phyloP scores from a whole-genome alignment of 305 asterid species.

The Fraxinus sp. region DNA sequence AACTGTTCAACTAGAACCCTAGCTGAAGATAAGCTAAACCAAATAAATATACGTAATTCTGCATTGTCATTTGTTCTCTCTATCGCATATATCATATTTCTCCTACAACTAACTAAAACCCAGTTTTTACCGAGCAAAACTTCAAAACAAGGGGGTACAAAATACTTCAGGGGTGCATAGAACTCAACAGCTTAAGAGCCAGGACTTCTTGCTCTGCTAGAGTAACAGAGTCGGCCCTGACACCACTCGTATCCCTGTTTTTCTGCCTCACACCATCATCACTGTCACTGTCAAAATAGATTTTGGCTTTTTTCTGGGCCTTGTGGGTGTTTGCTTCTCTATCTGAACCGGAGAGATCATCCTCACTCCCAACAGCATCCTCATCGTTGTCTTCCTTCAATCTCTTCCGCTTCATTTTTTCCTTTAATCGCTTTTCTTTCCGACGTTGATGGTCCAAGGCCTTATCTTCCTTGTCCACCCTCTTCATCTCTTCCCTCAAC shows the following conservation, averaged over 20 bases:
- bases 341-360: constrained; percentile 41
- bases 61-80: background rate
- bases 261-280: constrained; percentile 33
- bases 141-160: constrained; percentile 1
- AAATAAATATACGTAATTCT: background rate
- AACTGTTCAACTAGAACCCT: background rate
- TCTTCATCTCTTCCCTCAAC: constrained; percentile 62
- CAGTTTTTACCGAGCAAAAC: background rate
- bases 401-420: constrained; percentile 70
- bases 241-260: constrained; percentile 22
- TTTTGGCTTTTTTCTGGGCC: constrained; percentile 51
- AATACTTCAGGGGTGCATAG: constrained; percentile 55
- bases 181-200: constrained; percentile 74
- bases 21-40: background rate
- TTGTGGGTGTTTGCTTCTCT: constrained; percentile 26
- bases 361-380: constrained; percentile 36
- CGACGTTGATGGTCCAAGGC: constrained; percentile 58
- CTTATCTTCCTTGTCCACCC: constrained; percentile 80
- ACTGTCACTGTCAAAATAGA: constrained; percentile 57
- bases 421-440: constrained; percentile 68
- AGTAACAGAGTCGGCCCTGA: constrained; percentile 33
- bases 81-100: background rate
- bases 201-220: constrained; percentile 81
- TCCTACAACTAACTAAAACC: background rate
- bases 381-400: constrained; percentile 44